These are phyloP conservation scores for Talaromyces albobiverticillius DNA, from an alignment of 2,329 filamentous ascomycete genomes.

Conservation along the genomic window DNA sequence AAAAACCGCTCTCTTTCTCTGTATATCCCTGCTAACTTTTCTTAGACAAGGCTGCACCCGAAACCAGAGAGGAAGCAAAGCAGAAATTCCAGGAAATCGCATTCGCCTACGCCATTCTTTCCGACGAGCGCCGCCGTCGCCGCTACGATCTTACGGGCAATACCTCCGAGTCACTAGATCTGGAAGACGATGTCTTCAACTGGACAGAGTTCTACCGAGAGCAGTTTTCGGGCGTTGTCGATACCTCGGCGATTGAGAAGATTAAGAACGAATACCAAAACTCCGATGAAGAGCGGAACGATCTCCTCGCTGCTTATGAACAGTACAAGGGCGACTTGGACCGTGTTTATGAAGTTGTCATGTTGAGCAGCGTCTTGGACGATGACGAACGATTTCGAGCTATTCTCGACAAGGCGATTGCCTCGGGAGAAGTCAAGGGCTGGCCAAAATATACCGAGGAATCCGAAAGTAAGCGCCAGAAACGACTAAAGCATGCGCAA, in stretches of 20 bases:
- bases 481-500: slow-evolving; percentile 60
- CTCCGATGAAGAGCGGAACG: slow-evolving; percentile 78
- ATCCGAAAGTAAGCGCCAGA: slow-evolving; percentile 60
- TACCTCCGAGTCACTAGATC: slow-evolving; percentile 73
- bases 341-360: slow-evolving; percentile 73
- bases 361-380: slow-evolving; percentile 77
- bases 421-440: slow-evolving; percentile 61
- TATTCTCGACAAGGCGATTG: slow-evolving; percentile 80
- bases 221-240: slow-evolving; percentile 77
- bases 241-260: slow-evolving; percentile 67
- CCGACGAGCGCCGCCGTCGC: slow-evolving; percentile 72
- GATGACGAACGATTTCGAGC: slow-evolving; percentile 81
- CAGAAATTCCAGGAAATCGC: slow-evolving; percentile 84
- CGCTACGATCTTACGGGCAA: slow-evolving; percentile 90
- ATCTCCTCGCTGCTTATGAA: slow-evolving; percentile 74
- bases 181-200: slow-evolving; percentile 73
- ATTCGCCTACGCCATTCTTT: slow-evolving; percentile 91
- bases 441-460: slow-evolving; percentile 72
- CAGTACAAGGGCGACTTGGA: slow-evolving; percentile 72
- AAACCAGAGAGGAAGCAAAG: slow-evolving; percentile 70
- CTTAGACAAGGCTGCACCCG: slow-evolving; percentile 70
- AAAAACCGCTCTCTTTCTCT: neutral
- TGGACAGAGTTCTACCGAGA: slow-evolving; percentile 88
- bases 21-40: neutral
- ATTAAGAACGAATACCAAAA: slow-evolving; percentile 78